These are phyloP conservation scores for Dipteronia sinensis DNA, from an alignment of 345 rosid genomes.

Conservation along the genomic window DNA sequence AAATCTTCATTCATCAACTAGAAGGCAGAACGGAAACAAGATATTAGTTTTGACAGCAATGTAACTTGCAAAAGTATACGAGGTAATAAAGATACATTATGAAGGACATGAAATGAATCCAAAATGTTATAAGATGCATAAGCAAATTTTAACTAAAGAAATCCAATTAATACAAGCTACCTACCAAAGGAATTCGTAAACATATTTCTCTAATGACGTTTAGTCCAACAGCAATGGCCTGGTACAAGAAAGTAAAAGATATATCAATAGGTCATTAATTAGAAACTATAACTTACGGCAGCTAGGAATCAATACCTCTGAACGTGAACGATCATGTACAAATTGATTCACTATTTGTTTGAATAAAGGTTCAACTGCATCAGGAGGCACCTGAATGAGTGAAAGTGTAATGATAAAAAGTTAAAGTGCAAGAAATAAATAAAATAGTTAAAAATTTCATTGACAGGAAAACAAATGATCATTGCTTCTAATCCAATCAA, in stretches of 20 bases:
- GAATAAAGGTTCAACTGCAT: constrained; percentile 95
- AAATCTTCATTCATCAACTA: constrained; percentile 96
- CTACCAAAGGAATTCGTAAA: constrained; percentile 88
- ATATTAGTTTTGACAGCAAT: not conserved
- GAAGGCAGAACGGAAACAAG: constrained; percentile 19
- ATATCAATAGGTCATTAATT: not conserved
- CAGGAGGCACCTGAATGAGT: constrained; percentile 80
- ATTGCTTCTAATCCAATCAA: constrained; percentile 6
- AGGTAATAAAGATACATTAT: not conserved
- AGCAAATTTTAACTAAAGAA: not conserved
- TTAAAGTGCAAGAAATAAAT: not conserved
- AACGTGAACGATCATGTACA: constrained; percentile 86
- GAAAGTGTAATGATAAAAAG: not conserved
- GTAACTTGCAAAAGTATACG: not conserved
- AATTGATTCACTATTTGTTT: constrained; percentile 93
- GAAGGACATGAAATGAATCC: not conserved
- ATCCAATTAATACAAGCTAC: constrained; percentile 8
- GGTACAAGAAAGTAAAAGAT: constrained; percentile 21
- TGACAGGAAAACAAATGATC: not conserved
- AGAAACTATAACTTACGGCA: not conserved
- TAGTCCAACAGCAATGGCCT: constrained; percentile 94
- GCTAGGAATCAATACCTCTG: constrained; percentile 61
- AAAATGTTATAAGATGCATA: not conserved
- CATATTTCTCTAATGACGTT: constrained; percentile 93
- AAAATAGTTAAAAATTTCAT: not conserved